Conservation (phyloP, 2,329 filamentous ascomycete species). For the Xylaria sp. region DNA sequence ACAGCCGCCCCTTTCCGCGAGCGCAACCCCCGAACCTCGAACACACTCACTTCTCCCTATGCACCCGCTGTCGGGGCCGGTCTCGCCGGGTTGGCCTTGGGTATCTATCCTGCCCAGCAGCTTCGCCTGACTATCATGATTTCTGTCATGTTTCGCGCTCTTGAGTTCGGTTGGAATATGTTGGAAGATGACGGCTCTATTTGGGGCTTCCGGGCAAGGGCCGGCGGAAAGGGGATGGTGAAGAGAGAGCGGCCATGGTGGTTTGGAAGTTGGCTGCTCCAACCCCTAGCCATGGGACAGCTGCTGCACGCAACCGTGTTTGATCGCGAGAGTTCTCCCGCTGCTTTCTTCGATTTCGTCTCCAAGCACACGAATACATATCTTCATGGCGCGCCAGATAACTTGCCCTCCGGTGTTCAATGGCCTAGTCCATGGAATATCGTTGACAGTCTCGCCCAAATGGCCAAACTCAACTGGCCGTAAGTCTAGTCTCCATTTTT, state of each 20-base stretch:
- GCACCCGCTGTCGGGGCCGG: constrained; percentile 92
- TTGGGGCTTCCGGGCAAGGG: constrained; percentile 62
- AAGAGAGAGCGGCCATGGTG: constrained; percentile 78
- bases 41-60: constrained; percentile 80
- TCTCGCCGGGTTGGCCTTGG: constrained; percentile 83
- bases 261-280: constrained; percentile 86
- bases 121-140: constrained; percentile 81
- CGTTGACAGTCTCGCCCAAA: constrained; percentile 81
- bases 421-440: constrained; percentile 84
- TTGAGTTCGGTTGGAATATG: constrained; percentile 88
- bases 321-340: constrained; percentile 72
- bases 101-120: constrained; percentile 73
- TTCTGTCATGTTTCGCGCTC: constrained; percentile 80
- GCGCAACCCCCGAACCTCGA: constrained; percentile 81
- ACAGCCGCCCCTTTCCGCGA: constrained; percentile 81
- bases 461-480: constrained; percentile 87
- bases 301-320: constrained; percentile 80
- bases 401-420: constrained; percentile 70
- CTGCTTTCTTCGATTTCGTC: constrained; percentile 58
- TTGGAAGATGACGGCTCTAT: constrained; percentile 78
- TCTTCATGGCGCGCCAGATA: constrained; percentile 75
- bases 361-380: constrained; percentile 83
- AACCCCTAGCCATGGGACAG: constrained; percentile 80
- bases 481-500: constrained; percentile 56
- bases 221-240: constrained; percentile 59